These are phyloP conservation scores for Diospyros kaki DNA, from an alignment of 148 eudicot genomes.

Conservation along the genomic window DNA sequence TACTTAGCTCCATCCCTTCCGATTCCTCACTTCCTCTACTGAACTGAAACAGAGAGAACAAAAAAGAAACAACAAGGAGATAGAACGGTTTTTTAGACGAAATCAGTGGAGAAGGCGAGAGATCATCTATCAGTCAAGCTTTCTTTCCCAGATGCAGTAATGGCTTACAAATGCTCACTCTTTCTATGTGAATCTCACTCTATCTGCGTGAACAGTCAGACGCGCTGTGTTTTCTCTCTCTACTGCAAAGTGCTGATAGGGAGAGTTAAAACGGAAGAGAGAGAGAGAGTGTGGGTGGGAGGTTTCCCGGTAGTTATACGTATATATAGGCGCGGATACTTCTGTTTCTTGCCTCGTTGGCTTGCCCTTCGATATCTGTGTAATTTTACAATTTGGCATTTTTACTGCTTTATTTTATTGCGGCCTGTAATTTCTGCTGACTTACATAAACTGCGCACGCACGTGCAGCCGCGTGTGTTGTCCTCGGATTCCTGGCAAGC, in stretches of 20 bases:
- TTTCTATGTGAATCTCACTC: neutral
- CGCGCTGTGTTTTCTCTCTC: neutral
- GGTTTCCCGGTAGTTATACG: neutral
- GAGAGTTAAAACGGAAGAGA: neutral
- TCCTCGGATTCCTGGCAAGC: neutral
- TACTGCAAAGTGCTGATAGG: neutral
- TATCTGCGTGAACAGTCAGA: conserved; percentile 6
- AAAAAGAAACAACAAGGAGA: neutral
- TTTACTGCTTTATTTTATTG: neutral
- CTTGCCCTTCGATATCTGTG: neutral
- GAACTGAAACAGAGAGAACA: neutral
- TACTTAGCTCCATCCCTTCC: conserved; percentile 46
- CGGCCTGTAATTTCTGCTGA: neutral
- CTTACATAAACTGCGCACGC: neutral
- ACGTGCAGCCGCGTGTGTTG: neutral
- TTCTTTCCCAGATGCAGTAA: conserved; percentile 21
- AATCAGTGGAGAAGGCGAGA: neutral
- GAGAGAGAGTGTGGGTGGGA: neutral
- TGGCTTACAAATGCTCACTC: conserved; percentile 6
- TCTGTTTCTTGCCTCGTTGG: neutral
- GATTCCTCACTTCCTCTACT: neutral
- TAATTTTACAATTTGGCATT: neutral
- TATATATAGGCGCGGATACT: conserved; percentile 7
- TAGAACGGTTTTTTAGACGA: neutral
- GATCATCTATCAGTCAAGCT: conserved; percentile 7